phyloP scores from a whole-genome alignment of 257 asterid species.

The Nicotiana tomentosiformis region DNA sequence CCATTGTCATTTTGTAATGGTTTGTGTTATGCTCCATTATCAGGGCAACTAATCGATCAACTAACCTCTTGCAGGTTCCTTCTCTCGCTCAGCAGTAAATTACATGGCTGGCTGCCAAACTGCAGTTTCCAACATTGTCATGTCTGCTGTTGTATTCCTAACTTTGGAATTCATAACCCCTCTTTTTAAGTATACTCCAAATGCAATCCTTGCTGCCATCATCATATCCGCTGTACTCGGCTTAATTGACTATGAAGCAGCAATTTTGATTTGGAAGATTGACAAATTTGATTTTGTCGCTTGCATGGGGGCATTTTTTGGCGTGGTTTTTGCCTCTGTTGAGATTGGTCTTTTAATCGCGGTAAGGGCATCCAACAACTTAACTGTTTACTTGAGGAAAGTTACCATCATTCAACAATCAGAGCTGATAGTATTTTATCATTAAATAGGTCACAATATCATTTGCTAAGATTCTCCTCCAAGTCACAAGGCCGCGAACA shows the following conservation, averaged over 20 bases:
- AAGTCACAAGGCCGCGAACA: conserved; percentile 92
- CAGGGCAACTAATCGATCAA: background rate
- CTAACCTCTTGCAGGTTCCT: conserved; percentile 53
- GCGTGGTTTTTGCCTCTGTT: conserved; percentile 71
- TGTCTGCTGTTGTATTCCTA: conserved; percentile 71
- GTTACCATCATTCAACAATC: background rate
- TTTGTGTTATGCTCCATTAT: background rate
- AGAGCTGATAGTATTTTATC: background rate
- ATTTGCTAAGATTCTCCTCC: conserved; percentile 76
- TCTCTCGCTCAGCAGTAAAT: conserved; percentile 88
- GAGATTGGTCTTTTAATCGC: conserved; percentile 85
- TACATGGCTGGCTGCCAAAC: conserved; percentile 97
- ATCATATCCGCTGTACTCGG: conserved; percentile 87
- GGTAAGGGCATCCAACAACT: conserved; percentile 26
- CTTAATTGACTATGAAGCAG: conserved; percentile 74
- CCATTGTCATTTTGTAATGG: background rate
- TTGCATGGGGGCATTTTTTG: conserved; percentile 90
- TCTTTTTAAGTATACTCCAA: conserved; percentile 79
- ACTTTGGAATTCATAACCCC: conserved; percentile 72
- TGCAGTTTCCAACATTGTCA: conserved; percentile 76
- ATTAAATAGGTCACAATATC: conserved; percentile 64
- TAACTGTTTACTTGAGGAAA: background rate
- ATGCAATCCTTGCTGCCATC: conserved; percentile 85
- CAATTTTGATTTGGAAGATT: conserved; percentile 73
- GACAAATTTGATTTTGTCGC: conserved; percentile 86